Evolutionary conservation across 23 red algal genomes (phyloP), one percentile per base, ranked within the genome.

Genomic region (Agarophyton chilense): DNA sequence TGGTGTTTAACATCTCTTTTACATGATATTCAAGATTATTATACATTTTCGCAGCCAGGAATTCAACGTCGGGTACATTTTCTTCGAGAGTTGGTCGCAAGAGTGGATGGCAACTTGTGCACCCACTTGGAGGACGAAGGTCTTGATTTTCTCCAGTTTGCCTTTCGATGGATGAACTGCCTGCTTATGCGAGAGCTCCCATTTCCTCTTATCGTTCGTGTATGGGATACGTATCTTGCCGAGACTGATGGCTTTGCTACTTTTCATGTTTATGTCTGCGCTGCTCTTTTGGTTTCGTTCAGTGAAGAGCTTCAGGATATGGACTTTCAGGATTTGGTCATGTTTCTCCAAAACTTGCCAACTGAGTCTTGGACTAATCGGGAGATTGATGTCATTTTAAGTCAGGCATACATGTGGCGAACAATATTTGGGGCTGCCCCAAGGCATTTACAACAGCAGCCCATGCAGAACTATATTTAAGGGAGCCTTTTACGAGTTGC

Each of bases 141-240:
- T 14, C 66, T 99, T 26, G 85, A 93, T 81, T 93, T 99, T 67
- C 77, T 99, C 34, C 93, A 96, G 84, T 99, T 99, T 90, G 77
- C 93, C 39, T 96, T 99, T 82, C 97, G 97, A 28, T 99, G 97
- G 97, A 92, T 99, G 83, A 94, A 96, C 45, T 99, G 97, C 61
- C 67, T 99, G 40, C 78, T 99, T n/a, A 92, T 99, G 78, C 88
- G 97, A 39, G 97, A 99, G 52, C 58, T 99, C 11, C 93, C 97
- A 19, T 94, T 99, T 72, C 92, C 86, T 62, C 72, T 96, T 2
- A 89, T 95, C 22, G 78, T 96, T 10, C 76, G 97, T 31, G 72
- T 99, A 0, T 99, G 97, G 97, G 97, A 99, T 83, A 87, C 93
- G 66, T 92, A 94, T 54, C 84, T 99, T 26, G 85, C 90, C 31